Evolutionary conservation across 441 rosid species (phyloP).

Genomic region (Populus hybrid): DNA sequence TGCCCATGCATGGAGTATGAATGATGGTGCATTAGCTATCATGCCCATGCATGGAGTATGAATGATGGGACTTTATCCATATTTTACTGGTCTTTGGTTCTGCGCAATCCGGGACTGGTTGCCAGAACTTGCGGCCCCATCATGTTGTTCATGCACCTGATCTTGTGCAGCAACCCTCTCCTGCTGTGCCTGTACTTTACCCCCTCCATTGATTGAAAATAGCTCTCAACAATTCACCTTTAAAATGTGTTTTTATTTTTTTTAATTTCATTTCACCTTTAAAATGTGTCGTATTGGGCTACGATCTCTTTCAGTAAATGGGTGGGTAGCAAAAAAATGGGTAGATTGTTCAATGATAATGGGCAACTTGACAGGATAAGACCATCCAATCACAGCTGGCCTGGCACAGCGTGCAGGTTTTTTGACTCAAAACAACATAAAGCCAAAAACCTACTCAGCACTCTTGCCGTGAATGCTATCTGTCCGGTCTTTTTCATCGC

Average conservation of each 20-base stretch:
- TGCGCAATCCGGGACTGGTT: background rate
- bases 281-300: background rate
- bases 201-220: background rate
- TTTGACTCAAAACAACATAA: background rate
- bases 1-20: too few relatives aligned
- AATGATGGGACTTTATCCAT: constrained; percentile 6
- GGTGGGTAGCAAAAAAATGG: background rate
- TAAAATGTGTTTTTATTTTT: too few relatives aligned
- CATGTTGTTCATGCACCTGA: background rate
- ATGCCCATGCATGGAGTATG: background rate
- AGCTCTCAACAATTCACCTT: background rate
- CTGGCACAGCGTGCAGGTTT: background rate
- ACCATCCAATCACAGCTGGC: background rate
- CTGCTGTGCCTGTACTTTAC: background rate
- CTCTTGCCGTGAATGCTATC: background rate
- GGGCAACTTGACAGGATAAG: background rate
- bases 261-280: background rate
- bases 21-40: background rate
- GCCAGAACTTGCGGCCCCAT: constrained; percentile 6
- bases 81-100: constrained; percentile 14
- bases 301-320: background rate
- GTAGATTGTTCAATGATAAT: background rate
- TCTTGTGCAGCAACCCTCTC: background rate
- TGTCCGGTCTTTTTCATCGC: background rate
- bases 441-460: background rate